A percentile compares a stretch with the other conserved stretches of the same genome.
Evolutionary conservation across 805 yeast species (phyloP).

Genomic region (Teunomyces aglyptinius): DNA sequence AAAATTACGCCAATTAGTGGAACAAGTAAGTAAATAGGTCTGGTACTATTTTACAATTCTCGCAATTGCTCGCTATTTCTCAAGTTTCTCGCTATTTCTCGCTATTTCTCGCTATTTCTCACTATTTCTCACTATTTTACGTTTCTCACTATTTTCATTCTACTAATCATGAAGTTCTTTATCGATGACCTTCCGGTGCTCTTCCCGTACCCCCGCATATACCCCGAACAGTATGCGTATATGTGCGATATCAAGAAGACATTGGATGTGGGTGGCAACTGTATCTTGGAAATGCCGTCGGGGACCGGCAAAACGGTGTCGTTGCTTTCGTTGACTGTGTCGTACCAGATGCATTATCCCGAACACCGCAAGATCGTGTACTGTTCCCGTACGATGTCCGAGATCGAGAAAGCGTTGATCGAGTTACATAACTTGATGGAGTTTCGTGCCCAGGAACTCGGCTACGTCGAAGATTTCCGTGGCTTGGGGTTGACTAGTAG

Average conservation of each 20-base stretch:
- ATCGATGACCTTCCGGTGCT: slow-evolving; percentile 95
- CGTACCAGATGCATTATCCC: slow-evolving; percentile 93
- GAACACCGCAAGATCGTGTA: slow-evolving; percentile 92
- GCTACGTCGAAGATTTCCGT: slow-evolving; percentile 84
- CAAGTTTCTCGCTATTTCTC: background rate
- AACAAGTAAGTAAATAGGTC: background rate
- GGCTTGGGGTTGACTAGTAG: slow-evolving; percentile 94
- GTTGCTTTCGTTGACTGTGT: slow-evolving; percentile 83
- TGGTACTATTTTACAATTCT: background rate
- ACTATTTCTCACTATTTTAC: background rate
- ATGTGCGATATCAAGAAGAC: slow-evolving; percentile 95
- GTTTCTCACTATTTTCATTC: background rate
- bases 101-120: background rate
- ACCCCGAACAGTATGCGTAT: slow-evolving; percentile 97
- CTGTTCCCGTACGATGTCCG: slow-evolving; percentile 99
- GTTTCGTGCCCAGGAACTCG: slow-evolving; percentile 77
- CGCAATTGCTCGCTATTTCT: background rate
- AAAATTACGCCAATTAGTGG: slow-evolving; percentile 45
- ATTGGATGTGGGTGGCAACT: slow-evolving; percentile 93
- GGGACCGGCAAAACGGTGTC: slow-evolving; percentile 99
- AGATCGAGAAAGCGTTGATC: slow-evolving; percentile 93
- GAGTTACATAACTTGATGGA: slow-evolving; percentile 89
- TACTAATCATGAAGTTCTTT: slow-evolving; percentile 58
- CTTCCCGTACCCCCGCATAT: slow-evolving; percentile 94
- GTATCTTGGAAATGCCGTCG: slow-evolving; percentile 98